Evolutionary conservation across 108 stramenopile species (phyloP).

Genomic region (Aureococcus anophagefferens): DNA sequence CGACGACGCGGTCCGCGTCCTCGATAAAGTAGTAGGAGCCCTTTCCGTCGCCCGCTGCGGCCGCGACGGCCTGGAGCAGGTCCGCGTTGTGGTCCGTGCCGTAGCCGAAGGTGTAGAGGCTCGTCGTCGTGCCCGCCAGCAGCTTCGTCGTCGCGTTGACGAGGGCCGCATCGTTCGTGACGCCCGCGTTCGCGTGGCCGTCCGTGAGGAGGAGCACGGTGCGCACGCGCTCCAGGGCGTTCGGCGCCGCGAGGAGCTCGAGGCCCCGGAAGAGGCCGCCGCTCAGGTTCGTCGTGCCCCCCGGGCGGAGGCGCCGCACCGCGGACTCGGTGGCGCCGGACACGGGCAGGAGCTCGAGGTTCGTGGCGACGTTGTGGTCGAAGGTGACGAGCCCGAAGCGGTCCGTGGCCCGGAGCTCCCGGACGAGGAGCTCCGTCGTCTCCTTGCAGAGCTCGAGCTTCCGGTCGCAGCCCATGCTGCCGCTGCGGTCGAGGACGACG

Average conservation of each 20-base stretch:
- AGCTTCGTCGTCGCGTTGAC: constrained; percentile 24
- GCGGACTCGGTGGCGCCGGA: constrained; percentile 25
- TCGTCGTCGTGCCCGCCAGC: constrained; percentile 24
- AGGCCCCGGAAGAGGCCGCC: constrained; percentile 13
- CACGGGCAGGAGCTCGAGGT: constrained; percentile 23
- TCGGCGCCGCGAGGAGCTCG: constrained; percentile 16
- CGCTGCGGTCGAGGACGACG: constrained; percentile 51
- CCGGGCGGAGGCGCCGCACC: constrained; percentile 14
- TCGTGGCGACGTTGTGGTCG: constrained; percentile 30
- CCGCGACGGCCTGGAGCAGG: constrained; percentile 36
- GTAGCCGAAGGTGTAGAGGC: constrained; percentile 56
- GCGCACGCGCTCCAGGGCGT: constrained; percentile 24
- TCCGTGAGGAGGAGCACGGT: constrained; percentile 57
- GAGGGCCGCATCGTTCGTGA: constrained; percentile 26
- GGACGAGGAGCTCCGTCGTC: constrained; percentile 38
- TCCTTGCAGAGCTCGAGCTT: constrained; percentile 54
- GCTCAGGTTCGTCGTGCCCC: constrained; percentile 11
- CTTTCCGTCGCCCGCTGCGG: constrained; percentile 17
- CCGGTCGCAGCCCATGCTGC: constrained; percentile 26
- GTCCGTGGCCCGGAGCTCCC: constrained; percentile 43
- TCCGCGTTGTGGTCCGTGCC: constrained; percentile 43
- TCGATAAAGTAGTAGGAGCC: constrained; percentile 55
- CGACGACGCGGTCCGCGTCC: constrained; percentile 36
- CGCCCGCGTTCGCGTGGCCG: constrained; percentile 55
- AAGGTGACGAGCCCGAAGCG: constrained; percentile 52